Percentiles rank a stretch among this genome's conserved stretches.
phyloP scores from a whole-genome alignment of 2,329 filamentous ascomycete genomes.

The Aspergillus quadrilineatus region DNA sequence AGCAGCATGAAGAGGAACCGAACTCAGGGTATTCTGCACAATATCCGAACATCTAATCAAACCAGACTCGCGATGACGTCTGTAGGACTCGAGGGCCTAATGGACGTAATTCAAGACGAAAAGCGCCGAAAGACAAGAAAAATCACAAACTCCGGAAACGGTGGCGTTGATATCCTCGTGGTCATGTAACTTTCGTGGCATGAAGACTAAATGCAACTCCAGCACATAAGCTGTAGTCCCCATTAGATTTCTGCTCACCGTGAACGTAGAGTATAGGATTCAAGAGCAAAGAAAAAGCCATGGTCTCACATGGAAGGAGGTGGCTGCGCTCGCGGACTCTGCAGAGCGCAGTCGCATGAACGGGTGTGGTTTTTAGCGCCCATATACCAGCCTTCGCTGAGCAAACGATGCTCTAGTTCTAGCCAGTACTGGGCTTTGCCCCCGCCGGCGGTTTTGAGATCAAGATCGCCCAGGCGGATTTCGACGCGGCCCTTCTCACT shows the following conservation, averaged over 20 bases:
- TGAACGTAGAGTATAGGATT: background rate
- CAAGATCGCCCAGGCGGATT: slow-evolving; percentile 69
- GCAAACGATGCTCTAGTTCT: slow-evolving; percentile 60
- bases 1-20: background rate
- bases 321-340: slow-evolving; percentile 18
- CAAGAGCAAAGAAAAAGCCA: slow-evolving; percentile 6
- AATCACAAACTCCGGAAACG: slow-evolving; percentile 5
- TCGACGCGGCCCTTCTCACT: slow-evolving; percentile 36
- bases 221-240: slow-evolving; percentile 14
- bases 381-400: slow-evolving; percentile 67
- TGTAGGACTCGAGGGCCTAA: background rate
- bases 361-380: slow-evolving; percentile 37
- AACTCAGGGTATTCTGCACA: slow-evolving; percentile 1
- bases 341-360: slow-evolving; percentile 36
- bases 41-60: background rate
- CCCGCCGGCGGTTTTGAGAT: slow-evolving; percentile 66
- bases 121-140: background rate
- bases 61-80: background rate
- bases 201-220: slow-evolving; percentile 15
- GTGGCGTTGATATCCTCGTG: slow-evolving; percentile 4
- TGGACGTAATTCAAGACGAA: background rate
- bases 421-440: slow-evolving; percentile 70
- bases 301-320: slow-evolving; percentile 21
- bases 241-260: slow-evolving; percentile 13
- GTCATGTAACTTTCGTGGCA: slow-evolving; percentile 16